A percentile compares a stretch with the other conserved stretches of the same genome.
Conservation (phyloP, 225 moss, liverwort and hornwort species). For the Pseudisothecium myosuroides region DNA sequence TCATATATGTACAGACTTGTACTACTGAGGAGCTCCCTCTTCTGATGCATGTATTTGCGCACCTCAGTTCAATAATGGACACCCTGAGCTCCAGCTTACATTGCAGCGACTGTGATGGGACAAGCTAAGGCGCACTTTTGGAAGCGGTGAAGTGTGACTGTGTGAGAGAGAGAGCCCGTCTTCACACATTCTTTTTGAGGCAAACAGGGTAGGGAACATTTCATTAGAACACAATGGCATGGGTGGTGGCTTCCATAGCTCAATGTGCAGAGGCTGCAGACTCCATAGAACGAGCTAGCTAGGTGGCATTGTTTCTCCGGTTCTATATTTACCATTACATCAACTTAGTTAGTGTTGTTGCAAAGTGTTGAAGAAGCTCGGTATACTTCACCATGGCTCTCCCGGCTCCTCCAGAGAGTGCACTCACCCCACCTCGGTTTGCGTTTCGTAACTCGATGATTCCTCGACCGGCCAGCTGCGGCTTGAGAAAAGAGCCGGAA, state of each 20-base stretch:
- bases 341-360: neutral
- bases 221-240: neutral
- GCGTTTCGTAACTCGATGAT: constrained; percentile 18
- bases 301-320: neutral
- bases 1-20: neutral
- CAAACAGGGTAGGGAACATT: neutral
- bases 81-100: neutral
- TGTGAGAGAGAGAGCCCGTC: neutral
- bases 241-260: neutral
- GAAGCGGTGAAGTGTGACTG: neutral
- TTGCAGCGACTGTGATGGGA: neutral
- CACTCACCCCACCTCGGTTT: constrained; percentile 11
- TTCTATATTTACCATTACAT: neutral
- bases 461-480: constrained; percentile 8
- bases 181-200: neutral
- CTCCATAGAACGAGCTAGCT: neutral
- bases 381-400: constrained; percentile 1
- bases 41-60: neutral
- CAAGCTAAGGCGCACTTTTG: neutral
- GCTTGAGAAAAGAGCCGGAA: constrained; percentile 2
- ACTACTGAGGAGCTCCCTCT: neutral
- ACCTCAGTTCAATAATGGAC: neutral
- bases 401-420: constrained; percentile 6
- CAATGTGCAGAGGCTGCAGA: neutral
- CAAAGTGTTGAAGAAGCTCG: neutral